Evolutionary conservation across 176 grass and related monocot species (phyloP).

Genomic region (Musa troglodytarum): DNA sequence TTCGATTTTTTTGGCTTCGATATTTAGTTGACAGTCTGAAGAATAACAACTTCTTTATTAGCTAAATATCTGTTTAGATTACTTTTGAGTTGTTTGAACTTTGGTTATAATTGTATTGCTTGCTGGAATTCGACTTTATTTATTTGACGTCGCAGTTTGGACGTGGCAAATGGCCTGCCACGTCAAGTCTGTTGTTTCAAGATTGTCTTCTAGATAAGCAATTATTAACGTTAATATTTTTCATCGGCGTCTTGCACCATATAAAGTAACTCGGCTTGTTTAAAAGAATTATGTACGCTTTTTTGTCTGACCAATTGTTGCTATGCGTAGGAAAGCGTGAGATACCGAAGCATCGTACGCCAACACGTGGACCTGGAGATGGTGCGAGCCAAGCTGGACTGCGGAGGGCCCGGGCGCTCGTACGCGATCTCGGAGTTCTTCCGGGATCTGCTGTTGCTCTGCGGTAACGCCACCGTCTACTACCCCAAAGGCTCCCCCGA

Average conservation of each 20-base stretch:
- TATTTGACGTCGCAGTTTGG: not conserved
- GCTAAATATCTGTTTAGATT: too few relatives aligned
- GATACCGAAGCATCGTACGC: constrained; percentile 46
- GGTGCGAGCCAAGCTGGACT: constrained; percentile 38
- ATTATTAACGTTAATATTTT: too few relatives aligned
- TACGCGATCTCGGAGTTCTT: constrained; percentile 59
- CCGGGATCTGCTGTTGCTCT: constrained; percentile 72
- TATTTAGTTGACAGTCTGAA: too few relatives aligned
- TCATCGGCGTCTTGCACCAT: too few relatives aligned
- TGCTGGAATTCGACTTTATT: not conserved
- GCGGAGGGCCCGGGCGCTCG: not conserved
- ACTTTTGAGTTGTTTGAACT: too few relatives aligned
- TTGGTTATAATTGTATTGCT: not conserved
- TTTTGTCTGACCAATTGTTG: not conserved
- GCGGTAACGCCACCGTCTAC: constrained; percentile 62
- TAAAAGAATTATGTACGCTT: not conserved
- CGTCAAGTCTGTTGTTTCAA: too few relatives aligned
- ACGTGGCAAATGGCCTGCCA: too few relatives aligned
- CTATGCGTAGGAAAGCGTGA: constrained; percentile 31
- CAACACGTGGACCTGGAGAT: constrained; percentile 74
- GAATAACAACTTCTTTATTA: too few relatives aligned
- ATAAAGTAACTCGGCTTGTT: too few relatives aligned
- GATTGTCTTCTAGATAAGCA: too few relatives aligned
- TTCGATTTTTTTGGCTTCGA: too few relatives aligned
- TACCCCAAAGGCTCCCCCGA: constrained; percentile 50